These are phyloP conservation scores for Pseudohalonectria lignicola DNA, from an alignment of 2,329 filamentous ascomycete genomes.

Conservation along the genomic window DNA sequence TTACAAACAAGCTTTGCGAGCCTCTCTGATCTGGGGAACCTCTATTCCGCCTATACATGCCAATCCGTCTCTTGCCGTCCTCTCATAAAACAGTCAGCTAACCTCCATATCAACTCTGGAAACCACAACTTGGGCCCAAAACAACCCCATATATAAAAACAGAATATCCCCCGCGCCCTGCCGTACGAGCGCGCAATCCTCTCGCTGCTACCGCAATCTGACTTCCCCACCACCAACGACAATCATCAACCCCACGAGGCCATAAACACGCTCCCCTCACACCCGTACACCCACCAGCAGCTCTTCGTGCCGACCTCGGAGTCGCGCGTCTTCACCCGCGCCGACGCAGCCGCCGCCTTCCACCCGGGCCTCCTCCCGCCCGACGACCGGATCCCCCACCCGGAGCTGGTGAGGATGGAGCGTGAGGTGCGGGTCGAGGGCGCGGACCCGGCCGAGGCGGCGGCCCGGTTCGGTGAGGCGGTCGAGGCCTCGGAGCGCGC, in stretches of 20 bases:
- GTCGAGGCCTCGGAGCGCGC: constrained; percentile 26
- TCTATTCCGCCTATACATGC: not conserved
- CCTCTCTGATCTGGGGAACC: constrained; percentile 50
- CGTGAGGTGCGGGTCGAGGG: constrained; percentile 28
- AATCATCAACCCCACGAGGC: constrained; percentile 38
- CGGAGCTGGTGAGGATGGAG: constrained; percentile 48
- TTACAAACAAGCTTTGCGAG: constrained; percentile 72
- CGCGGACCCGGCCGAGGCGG: constrained; percentile 21
- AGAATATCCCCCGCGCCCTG: constrained; percentile 68
- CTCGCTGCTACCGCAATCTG: constrained; percentile 68
- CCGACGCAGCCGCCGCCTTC: constrained; percentile 55
- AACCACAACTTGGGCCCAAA: constrained; percentile 10
- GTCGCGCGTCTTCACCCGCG: constrained; percentile 51
- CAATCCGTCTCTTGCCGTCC: constrained; percentile 6
- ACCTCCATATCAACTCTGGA: not conserved
- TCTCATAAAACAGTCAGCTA: not conserved
- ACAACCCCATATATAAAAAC: constrained; percentile 7
- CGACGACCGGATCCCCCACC: constrained; percentile 51
- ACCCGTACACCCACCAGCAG: constrained; percentile 49
- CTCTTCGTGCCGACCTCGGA: constrained; percentile 55
- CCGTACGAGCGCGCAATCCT: constrained; percentile 70
- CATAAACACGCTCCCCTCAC: constrained; percentile 55
- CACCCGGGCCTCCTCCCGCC: constrained; percentile 47
- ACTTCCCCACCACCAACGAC: constrained; percentile 39
- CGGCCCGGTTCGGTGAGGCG: constrained; percentile 24